These are phyloP conservation scores for Aquilaria agallochum DNA, from an alignment of 441 rosid species.

Conservation along the genomic window DNA sequence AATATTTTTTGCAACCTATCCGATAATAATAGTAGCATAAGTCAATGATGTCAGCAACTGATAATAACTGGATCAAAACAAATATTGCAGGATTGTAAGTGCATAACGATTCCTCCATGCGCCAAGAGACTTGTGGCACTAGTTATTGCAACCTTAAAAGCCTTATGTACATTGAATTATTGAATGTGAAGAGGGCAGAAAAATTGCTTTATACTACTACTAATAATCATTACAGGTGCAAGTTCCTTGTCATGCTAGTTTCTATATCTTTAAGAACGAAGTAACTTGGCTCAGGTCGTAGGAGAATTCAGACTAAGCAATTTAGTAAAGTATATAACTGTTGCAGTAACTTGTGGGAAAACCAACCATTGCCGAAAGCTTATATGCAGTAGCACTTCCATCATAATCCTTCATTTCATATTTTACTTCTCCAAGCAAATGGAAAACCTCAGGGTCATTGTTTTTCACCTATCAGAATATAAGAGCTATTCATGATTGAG, in stretches of 20 bases:
- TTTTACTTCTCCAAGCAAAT: slow-evolving; percentile 93
- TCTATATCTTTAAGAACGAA: too few relatives aligned
- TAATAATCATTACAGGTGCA: neutral
- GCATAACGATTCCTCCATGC: too few relatives aligned
- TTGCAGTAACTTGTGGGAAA: slow-evolving; percentile 2
- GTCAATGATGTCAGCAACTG: too few relatives aligned
- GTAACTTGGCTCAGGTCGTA: too few relatives aligned
- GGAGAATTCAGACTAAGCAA: too few relatives aligned
- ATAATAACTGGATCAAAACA: too few relatives aligned
- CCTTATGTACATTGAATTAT: too few relatives aligned
- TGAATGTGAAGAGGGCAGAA: neutral
- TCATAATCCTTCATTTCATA: slow-evolving; percentile 82
- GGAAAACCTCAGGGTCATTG: slow-evolving; percentile 72
- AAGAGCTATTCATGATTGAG: slow-evolving; percentile 19
- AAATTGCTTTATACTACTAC: neutral
- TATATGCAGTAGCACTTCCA: slow-evolving; percentile 86
- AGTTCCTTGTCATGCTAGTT: too few relatives aligned
- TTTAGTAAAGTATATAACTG: neutral
- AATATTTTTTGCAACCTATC: slow-evolving; percentile 54
- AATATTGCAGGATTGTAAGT: too few relatives aligned
- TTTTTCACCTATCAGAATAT: slow-evolving; percentile 63
- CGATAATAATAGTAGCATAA: slow-evolving; percentile 7
- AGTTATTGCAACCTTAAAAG: too few relatives aligned
- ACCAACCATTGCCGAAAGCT: slow-evolving; percentile 57
- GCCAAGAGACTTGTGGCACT: too few relatives aligned